Evolutionary conservation across 257 asterid species (phyloP).

Genomic region (Lithospermum erythrorhizon): DNA sequence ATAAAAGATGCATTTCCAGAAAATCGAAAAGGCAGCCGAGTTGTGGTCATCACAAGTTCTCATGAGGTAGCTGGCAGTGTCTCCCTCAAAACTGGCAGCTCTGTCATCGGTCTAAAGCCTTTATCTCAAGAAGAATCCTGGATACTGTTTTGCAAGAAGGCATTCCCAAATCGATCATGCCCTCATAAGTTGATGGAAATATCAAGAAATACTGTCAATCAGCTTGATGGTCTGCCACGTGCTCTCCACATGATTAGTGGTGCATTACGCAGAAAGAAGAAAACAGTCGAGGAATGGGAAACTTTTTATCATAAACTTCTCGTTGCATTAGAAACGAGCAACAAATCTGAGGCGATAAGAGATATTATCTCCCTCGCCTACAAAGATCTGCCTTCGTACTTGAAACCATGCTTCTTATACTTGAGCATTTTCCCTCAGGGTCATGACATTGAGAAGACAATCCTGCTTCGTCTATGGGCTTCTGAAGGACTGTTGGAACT

Average conservation of each 20-base stretch:
- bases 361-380: slow-evolving; percentile 15
- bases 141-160: slow-evolving; percentile 40
- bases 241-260: slow-evolving; percentile 17
- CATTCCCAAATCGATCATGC: slow-evolving; percentile 21
- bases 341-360: slow-evolving; percentile 15
- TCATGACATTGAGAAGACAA: slow-evolving; percentile 8
- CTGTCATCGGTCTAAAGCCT: slow-evolving; percentile 13
- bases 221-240: slow-evolving; percentile 17
- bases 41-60: slow-evolving; percentile 32
- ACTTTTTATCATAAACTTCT: slow-evolving; percentile 12
- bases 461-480: slow-evolving; percentile 19
- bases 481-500: slow-evolving; percentile 20
- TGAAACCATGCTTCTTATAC: slow-evolving; percentile 21
- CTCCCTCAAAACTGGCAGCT: slow-evolving; percentile 17
- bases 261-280: slow-evolving; percentile 12
- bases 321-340: slow-evolving; percentile 8
- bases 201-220: slow-evolving; percentile 9
- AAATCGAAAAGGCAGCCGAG: slow-evolving; percentile 26
- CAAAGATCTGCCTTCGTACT: slow-evolving; percentile 15
- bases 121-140: slow-evolving; percentile 19
- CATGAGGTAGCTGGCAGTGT: slow-evolving; percentile 15
- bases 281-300: slow-evolving; percentile 13
- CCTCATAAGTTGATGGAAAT: slow-evolving; percentile 12
- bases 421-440: slow-evolving; percentile 17
- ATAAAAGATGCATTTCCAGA: slow-evolving; percentile 30